Conservation (phyloP, 371 early-diverging fungal genomes). For the Circinella umbellata region DNA sequence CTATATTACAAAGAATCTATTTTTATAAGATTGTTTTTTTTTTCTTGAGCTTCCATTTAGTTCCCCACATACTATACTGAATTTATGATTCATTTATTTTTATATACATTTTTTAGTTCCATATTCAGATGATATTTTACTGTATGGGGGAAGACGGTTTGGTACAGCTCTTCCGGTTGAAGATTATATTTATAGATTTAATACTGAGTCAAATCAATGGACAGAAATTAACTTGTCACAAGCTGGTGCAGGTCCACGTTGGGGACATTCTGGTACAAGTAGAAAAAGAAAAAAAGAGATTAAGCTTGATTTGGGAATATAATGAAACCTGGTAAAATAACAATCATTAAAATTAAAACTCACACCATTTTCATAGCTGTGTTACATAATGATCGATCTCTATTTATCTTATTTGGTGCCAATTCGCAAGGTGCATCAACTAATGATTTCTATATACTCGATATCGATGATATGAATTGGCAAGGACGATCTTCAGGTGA, state of each 20-base stretch:
- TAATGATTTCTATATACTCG: slow-evolving; percentile 21
- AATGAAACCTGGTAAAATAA: not conserved
- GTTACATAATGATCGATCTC: slow-evolving; percentile 13
- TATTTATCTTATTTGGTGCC: slow-evolving; percentile 27
- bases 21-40: too few species aligned
- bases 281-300: not conserved
- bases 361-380: slow-evolving; percentile 8
- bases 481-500: slow-evolving; percentile 40
- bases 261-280: slow-evolving; percentile 29
- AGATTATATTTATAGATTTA: slow-evolving; percentile 20
- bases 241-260: slow-evolving; percentile 27
- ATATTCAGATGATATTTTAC: slow-evolving; percentile 9
- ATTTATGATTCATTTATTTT: not conserved
- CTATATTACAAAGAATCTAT: not conserved
- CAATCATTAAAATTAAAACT: not conserved
- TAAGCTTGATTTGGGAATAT: not conserved
- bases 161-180: slow-evolving; percentile 16
- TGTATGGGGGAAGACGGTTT: slow-evolving; percentile 15
- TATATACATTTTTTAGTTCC: slow-evolving; percentile 10
- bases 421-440: slow-evolving; percentile 18
- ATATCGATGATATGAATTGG: slow-evolving; percentile 15
- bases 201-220: slow-evolving; percentile 12
- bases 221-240: slow-evolving; percentile 13
- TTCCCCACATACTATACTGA: too few species aligned
- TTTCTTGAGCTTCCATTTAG: too few species aligned